These are phyloP conservation scores for Pseudopediastrum boryanum DNA, from an alignment of 139 green algal genomes.

Conservation along the genomic window DNA sequence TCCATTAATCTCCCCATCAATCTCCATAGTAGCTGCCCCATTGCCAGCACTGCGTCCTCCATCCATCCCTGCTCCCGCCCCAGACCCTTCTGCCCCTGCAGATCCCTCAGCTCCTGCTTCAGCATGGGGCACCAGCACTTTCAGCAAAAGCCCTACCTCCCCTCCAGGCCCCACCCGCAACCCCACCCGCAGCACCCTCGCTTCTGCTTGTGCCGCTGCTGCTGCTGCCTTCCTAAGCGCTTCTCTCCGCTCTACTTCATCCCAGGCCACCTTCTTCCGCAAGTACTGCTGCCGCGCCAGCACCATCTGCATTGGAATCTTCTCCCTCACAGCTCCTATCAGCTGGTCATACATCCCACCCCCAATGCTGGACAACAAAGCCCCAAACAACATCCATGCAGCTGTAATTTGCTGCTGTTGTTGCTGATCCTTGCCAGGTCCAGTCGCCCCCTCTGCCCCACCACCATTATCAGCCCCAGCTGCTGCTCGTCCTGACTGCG, in stretches of 20 bases:
- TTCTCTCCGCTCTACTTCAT: background rate
- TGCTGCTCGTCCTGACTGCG: background rate
- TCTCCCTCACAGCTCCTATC: conserved; percentile 14
- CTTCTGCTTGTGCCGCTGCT: too few relatives aligned
- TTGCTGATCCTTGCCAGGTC: background rate
- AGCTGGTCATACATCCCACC: conserved; percentile 48
- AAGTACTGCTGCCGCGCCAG: background rate
- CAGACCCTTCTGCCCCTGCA: too few relatives aligned
- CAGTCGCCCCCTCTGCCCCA: background rate
- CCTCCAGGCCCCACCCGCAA: too few relatives aligned
- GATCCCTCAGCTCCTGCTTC: too few relatives aligned
- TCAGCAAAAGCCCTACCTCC: too few relatives aligned
- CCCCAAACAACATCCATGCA: conserved; percentile 51
- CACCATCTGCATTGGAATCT: conserved; percentile 35
- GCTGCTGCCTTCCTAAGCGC: too few relatives aligned
- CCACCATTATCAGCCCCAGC: background rate
- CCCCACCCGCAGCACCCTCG: too few relatives aligned
- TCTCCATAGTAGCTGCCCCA: too few relatives aligned
- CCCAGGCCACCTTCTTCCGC: background rate
- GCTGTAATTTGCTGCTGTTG: conserved; percentile 37
- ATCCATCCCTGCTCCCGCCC: too few relatives aligned
- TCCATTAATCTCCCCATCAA: too few relatives aligned
- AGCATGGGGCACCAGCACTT: too few relatives aligned
- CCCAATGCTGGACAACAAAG: conserved; percentile 45
- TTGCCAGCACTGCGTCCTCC: too few relatives aligned